Evolutionary conservation across 2,329 filamentous ascomycete genomes (phyloP).

Genomic region (Diaporthe sp.): DNA sequence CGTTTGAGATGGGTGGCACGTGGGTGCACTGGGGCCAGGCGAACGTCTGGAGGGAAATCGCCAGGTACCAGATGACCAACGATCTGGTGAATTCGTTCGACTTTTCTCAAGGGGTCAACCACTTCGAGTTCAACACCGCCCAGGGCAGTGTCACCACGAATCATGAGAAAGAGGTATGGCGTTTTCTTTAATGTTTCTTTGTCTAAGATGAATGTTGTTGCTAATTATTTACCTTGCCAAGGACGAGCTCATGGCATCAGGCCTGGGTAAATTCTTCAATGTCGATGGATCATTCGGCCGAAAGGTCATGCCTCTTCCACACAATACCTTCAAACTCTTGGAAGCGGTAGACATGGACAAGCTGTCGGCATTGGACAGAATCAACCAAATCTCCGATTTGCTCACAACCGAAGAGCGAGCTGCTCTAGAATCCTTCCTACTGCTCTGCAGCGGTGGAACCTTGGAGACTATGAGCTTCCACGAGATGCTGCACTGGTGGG

Average conservation of each 20-base stretch:
- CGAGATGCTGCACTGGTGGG: conserved; percentile 65
- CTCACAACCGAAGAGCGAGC: neutral
- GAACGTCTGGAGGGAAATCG: conserved; percentile 52
- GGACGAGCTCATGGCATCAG: conserved; percentile 13
- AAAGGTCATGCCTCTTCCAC: neutral
- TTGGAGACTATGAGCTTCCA: conserved; percentile 59
- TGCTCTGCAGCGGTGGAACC: conserved; percentile 58
- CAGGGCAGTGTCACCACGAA: conserved; percentile 48
- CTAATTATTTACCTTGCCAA: neutral
- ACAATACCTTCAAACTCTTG: neutral
- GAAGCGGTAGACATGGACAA: neutral
- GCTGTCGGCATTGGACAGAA: neutral
- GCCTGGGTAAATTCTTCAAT: neutral
- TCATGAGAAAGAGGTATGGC: conserved; percentile 57
- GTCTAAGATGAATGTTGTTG: conserved; percentile 48
- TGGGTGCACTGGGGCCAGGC: conserved; percentile 57
- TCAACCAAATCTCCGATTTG: neutral
- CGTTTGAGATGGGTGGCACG: conserved; percentile 59
- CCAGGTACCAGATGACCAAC: conserved; percentile 35
- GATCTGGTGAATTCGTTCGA: conserved; percentile 56
- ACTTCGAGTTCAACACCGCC: conserved; percentile 53
- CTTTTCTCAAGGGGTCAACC: conserved; percentile 57
- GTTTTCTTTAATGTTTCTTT: conserved; percentile 55
- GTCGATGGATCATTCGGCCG: neutral
- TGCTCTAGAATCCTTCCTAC: conserved; percentile 49